Percentiles rank a stretch among this genome's conserved stretches.
These are phyloP conservation scores for Syncephalastrum racemosum DNA, from an alignment of 371 early-diverging fungal genomes.

Conservation along the genomic window DNA sequence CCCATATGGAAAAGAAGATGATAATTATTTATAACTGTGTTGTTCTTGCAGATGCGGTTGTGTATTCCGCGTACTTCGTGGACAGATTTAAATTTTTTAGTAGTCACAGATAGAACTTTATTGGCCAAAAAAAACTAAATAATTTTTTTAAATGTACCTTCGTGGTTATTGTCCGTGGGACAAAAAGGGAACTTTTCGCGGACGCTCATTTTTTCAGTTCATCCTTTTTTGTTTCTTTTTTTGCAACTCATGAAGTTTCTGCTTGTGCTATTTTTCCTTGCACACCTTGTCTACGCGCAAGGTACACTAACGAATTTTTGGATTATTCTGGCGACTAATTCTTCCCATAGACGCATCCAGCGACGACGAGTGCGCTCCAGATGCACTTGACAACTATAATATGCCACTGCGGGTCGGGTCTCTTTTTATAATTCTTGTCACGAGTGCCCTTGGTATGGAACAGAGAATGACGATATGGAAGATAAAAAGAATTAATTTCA, in stretches of 20 bases:
- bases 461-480: not conserved
- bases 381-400: conserved; percentile 18
- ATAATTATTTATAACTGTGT: no score
- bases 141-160: no score
- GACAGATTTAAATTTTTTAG: no score
- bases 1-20: no score
- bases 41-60: no score
- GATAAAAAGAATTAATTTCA: not conserved
- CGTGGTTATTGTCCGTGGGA: no score
- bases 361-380: conserved; percentile 9
- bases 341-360: not conserved
- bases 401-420: conserved; percentile 23
- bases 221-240: not conserved
- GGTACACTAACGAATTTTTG: not conserved
- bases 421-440: conserved; percentile 24
- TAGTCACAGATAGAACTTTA: no score
- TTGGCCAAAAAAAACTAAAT: no score
- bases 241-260: not conserved
- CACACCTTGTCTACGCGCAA: not conserved
- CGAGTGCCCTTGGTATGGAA: conserved; percentile 21
- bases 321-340: not conserved
- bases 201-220: not conserved
- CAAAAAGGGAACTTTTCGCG: no score
- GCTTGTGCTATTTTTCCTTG: not conserved
- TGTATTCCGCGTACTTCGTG: no score